Conservation (phyloP, 495 filamentous ascomycete species). For the Daldinia vernicosa region DNA sequence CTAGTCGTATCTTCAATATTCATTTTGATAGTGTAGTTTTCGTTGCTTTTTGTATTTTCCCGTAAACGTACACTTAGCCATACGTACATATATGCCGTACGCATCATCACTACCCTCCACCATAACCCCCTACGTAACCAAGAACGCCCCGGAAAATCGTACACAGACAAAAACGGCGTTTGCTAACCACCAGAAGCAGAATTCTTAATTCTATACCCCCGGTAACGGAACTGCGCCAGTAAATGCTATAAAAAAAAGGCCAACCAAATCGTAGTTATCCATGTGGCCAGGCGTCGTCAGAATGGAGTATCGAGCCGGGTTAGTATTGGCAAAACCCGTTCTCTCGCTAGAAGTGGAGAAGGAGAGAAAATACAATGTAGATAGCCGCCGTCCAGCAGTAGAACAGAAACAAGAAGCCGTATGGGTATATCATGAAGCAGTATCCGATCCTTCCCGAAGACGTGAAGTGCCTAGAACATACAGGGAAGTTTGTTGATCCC, state of each 20-base stretch:
- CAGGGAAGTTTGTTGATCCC: slow-evolving; percentile 15
- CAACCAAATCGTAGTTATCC: slow-evolving; percentile 29
- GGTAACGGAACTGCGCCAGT: slow-evolving; percentile 30
- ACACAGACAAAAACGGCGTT: slow-evolving; percentile 28
- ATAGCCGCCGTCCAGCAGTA: slow-evolving; percentile 38
- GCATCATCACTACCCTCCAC: slow-evolving; percentile 14
- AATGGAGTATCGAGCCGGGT: slow-evolving; percentile 10
- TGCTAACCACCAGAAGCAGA: slow-evolving; percentile 21
- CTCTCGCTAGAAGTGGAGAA: slow-evolving; percentile 15
- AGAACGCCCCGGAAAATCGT: slow-evolving; percentile 32
- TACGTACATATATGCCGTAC: slow-evolving; percentile 20
- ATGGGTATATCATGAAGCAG: slow-evolving; percentile 37
- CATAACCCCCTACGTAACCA: slow-evolving; percentile 24
- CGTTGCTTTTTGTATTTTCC: slow-evolving; percentile 12
- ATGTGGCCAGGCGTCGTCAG: slow-evolving; percentile 36
- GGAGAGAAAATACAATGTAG: slow-evolving; percentile 20
- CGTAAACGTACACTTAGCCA: slow-evolving; percentile 25
- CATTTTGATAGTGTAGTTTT: slow-evolving; percentile 20
- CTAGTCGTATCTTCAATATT: not conserved
- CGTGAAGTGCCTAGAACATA: slow-evolving; percentile 14
- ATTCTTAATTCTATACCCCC: slow-evolving; percentile 27
- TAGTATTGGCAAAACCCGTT: not conserved
- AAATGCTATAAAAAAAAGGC: slow-evolving; percentile 36
- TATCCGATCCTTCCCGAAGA: slow-evolving; percentile 24
- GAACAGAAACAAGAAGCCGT: slow-evolving; percentile 21